Conservation (phyloP, 1,284 basidiomycete species). For the Apiotrichum porosum region DNA sequence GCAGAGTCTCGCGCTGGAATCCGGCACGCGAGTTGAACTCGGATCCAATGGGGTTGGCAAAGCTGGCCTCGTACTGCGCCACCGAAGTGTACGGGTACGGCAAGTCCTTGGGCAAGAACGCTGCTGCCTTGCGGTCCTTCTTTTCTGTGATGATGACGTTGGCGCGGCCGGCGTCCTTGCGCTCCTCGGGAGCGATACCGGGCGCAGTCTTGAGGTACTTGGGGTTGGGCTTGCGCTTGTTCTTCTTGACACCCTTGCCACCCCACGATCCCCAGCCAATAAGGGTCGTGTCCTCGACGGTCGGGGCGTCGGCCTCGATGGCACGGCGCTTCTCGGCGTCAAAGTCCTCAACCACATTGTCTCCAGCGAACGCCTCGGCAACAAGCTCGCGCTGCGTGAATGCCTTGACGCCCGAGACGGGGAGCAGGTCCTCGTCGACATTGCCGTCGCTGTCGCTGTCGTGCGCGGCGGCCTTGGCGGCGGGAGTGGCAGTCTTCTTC, state of each 20-base stretch:
- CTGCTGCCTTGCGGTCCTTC: constrained; percentile 84
- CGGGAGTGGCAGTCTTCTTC: constrained; percentile 9
- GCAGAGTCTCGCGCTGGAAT: constrained; percentile 77
- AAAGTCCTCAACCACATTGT: constrained; percentile 87
- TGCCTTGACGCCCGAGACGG: constrained; percentile 33
- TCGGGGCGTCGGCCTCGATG: constrained; percentile 77
- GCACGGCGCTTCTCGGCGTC: constrained; percentile 72
- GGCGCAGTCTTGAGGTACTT: constrained; percentile 72
- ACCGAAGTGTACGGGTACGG: constrained; percentile 90
- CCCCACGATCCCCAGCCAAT: constrained; percentile 96
- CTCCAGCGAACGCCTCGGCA: constrained; percentile 89
- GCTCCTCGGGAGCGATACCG: constrained; percentile 69
- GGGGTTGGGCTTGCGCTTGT: constrained; percentile 45
- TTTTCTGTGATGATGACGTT: constrained; percentile 94
- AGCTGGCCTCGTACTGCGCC: constrained; percentile 79
- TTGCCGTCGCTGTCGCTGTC: constrained; percentile 20
- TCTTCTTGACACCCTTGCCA: constrained; percentile 61
- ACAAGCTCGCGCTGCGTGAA: constrained; percentile 71
- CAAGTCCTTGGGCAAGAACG: constrained; percentile 81
- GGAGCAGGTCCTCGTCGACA: constrained; percentile 53
- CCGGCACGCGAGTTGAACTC: constrained; percentile 93
- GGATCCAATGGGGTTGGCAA: constrained; percentile 72
- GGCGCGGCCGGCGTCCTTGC: constrained; percentile 76
- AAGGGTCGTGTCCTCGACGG: constrained; percentile 80
- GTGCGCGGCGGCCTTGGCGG: constrained; percentile 4